Base-by-base conservation (phyloP, 2,329 filamentous ascomycete species). In the Sarocladium kiliense region DNA sequence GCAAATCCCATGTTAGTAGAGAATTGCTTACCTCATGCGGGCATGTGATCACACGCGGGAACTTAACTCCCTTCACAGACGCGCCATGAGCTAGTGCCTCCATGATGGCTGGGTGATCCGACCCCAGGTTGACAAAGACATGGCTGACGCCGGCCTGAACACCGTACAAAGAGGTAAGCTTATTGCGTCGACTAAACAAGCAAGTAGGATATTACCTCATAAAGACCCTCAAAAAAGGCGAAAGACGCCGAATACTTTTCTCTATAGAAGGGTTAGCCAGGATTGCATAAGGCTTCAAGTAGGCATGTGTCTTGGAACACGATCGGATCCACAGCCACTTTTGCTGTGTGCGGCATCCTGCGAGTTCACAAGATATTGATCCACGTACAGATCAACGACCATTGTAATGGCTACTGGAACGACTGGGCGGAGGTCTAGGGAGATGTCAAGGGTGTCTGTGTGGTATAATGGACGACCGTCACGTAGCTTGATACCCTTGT, bases 81-180 rank as follows among this genome's bases (percentile, higher is more conserved):
- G 89, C 84, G 18, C 87, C 87, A 65, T 89, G 88, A 59, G 89
- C 85, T 70, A 91, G 90, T 9, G 88, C 88, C 70, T 92, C 88
- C 30, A 92, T 84, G 65, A 92, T 89, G 41, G 84, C 85, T 2
- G 88, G 88, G 64, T 92, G 85, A 62, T 88, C 85, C 25, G 81
- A 85, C 3, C 44, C 44, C 21, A 47, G n/a, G 25, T 47, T 47
- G 44, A 47, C 44, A 23, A 47, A 47, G 44, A 47, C 44, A 47
- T 47, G 25, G 16, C 44, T 47, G 25, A 47, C 44, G 7, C 44
- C 44, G 16, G 44, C 44, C 44, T 47, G 44, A n/a, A 18, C 12
- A 12, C 18, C 9, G 9, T 21, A 41, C n/a, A n/a, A n/a, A n/a
- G n/a, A n/a, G n/a, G n/a, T n/a, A n/a, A n/a, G n/a, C n/a, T n/a